Evolutionary conservation across 2,329 filamentous ascomycete species (phyloP).

Genomic region (Emmonsiellopsis sp.): DNA sequence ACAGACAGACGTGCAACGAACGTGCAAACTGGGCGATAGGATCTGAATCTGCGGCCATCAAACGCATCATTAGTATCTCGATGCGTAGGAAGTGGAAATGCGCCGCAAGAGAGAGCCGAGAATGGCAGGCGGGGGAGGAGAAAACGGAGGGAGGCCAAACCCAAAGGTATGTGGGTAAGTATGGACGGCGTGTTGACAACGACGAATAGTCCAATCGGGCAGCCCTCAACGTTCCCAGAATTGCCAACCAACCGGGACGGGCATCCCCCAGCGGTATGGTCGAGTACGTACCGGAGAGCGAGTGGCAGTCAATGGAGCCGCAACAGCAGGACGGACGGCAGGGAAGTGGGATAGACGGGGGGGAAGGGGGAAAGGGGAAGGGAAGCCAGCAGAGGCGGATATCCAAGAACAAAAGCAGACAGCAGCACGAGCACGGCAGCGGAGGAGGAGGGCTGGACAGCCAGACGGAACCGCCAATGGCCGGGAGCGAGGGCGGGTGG

Average conservation of each 20-base stretch:
- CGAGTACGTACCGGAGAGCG: background rate
- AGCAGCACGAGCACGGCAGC: background rate
- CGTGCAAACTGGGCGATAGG: background rate
- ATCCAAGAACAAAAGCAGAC: background rate
- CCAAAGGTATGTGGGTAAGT: background rate
- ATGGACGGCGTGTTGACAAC: background rate
- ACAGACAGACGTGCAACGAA: background rate
- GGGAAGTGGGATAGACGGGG: background rate
- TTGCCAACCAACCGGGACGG: background rate
- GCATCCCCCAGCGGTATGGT: background rate
- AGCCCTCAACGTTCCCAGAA: constrained; percentile 1
- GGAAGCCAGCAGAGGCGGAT: background rate
- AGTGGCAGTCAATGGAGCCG: background rate
- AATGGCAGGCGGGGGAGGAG: background rate
- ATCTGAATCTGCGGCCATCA: background rate
- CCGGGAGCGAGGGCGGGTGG: background rate
- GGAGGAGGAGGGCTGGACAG: background rate
- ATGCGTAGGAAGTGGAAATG: background rate
- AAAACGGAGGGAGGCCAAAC: background rate
- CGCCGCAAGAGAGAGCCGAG: too few relatives aligned
- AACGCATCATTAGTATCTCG: background rate
- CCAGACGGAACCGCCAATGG: background rate
- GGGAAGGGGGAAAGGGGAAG: background rate
- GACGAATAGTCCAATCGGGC: background rate
- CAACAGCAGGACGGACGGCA: background rate